Base-by-base conservation (phyloP, 164 flowering plant species). In the Brasenia schreberi region DNA sequence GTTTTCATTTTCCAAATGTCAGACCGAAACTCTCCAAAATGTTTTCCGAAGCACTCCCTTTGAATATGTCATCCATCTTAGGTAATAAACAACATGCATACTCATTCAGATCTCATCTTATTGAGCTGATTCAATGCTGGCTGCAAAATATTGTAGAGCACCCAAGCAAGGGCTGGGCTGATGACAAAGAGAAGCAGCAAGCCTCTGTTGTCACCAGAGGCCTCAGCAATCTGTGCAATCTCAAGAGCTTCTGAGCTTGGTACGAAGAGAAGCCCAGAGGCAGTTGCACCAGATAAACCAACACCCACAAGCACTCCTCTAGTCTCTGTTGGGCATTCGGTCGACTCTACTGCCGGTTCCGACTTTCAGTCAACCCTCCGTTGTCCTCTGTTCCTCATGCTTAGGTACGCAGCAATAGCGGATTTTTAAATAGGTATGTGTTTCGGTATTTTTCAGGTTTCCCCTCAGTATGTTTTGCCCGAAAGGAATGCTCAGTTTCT, bases 91-190 rank as follows among this genome's bases (percentile, higher is more conserved):
- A 65, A 17, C 6, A 17, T n/a, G 39, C 61, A 7, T 17, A 7
- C 39, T 77, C 66, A 81, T 58, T 77, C 43, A 52, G 90, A 83
- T 77, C 83, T 87, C 98, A 93, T 93, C 73, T 64, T 81, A 80
- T 93, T 85, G 76, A 93, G 64, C 79, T 93, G 98, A 76, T 93
- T 93, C 82, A 93, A 67, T 69, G 97, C 98, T 12, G 93, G 97
- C 64, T 90, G 96, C 44, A 90, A 75, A 59, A 90, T 87, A 44
- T 65, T 69, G 83, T 77, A 88, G 33, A 82, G 85, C 16, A 87
- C 96, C 96, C 96, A 89, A 10, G 69, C 65, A 62, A 89, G 70
- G 53, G 96, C 96, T 0, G 92, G 90, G 6, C 84, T 66, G 5
- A 89, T 75, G 7, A 87, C 92, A 52, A 87, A 67, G 69, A 89